These are phyloP conservation scores for Candida golubevii DNA, from an alignment of 805 yeast genomes.

Conservation along the genomic window DNA sequence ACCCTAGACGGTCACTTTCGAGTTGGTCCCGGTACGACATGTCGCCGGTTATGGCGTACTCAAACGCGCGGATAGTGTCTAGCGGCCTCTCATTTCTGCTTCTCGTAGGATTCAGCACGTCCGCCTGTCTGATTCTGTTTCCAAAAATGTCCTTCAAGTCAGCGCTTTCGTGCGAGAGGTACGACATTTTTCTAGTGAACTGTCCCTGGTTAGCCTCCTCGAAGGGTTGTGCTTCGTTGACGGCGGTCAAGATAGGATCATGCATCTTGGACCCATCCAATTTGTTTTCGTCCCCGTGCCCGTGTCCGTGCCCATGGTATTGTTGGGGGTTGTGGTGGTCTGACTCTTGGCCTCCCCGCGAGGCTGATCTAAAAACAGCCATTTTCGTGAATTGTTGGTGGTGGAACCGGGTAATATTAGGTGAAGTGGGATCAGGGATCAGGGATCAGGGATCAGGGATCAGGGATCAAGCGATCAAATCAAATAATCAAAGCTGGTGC, in stretches of 20 bases:
- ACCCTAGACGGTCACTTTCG: slow-evolving; percentile 76
- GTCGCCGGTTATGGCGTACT: slow-evolving; percentile 92
- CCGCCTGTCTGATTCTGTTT: slow-evolving; percentile 69
- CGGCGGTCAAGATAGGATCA: slow-evolving; percentile 91
- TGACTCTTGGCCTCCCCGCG: too few species aligned
- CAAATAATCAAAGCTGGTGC: too few species aligned
- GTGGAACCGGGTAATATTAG: too few species aligned
- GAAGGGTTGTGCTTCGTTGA: slow-evolving; percentile 93
- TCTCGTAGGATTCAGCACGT: slow-evolving; percentile 90
- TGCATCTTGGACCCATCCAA: slow-evolving; percentile 29
- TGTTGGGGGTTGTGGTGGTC: slow-evolving; percentile 18
- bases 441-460: too few species aligned
- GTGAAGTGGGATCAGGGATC: too few species aligned
- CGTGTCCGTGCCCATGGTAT: slow-evolving; percentile 20
- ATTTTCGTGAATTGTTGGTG: slow-evolving; percentile 1
- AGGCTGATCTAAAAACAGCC: slow-evolving; percentile 20
- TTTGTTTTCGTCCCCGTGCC: slow-evolving; percentile 47
- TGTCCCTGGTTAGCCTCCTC: slow-evolving; percentile 47
- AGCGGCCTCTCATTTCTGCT: slow-evolving; percentile 92
- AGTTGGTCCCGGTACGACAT: slow-evolving; percentile 69
- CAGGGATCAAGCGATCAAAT: too few species aligned
- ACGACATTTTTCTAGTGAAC: slow-evolving; percentile 44
- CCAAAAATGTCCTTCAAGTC: slow-evolving; percentile 84
- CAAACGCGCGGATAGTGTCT: slow-evolving; percentile 92
- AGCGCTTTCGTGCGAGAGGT: slow-evolving; percentile 44